Base-by-base conservation (phyloP, 345 rosid genomes). In the Gossypium ekmanianum region DNA sequence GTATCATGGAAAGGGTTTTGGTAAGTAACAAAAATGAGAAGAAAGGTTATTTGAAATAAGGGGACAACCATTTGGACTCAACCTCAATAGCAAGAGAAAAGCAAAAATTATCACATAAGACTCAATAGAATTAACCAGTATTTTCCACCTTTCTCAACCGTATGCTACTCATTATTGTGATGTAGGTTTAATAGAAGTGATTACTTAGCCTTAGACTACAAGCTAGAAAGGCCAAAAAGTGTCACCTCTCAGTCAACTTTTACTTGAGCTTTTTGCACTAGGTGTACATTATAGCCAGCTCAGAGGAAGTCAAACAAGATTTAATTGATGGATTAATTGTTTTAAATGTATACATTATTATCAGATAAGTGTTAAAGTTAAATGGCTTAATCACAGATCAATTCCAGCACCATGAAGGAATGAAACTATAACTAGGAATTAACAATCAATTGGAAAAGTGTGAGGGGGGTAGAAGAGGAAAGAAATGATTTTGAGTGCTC, bases 1-100 rank as follows among this genome's bases (percentile, higher is more conserved):
- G 89, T 56, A 74, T 80, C 27, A 34, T 9, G 22, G 52, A 26
- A 34, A 45, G 24, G 56, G 50, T 11, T 59, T 22, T 44, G 24
- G n/a, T 43, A 6, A 58, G 54, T 14, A 73, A 20, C 54, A 43
- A 16, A 58, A 71, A 57, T n/a, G 9, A 55, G 56, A 9, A 20
- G 8, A 45, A 9, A 11, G 14, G 48, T 43, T n/a, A 24, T 11
- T 56, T 13, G 2, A 11, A 66, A 20, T 11, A 44, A 13, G 45
- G 59, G 17, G 17, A 20, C 59, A 51, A 27, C 45, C 16, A 29
- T 27, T 26, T 9, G 9, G 48, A 54, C 47, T 52, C 26, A 52
- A 44, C 9, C 12, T 20, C 24, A 58, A 27, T 9, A 59, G 39
- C 24, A 70, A 29, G 54, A 61, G 61, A 70, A 52, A 29, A 27